Evolutionary conservation across 2,329 filamentous ascomycete species (phyloP).

Genomic region (Albifimbria verrucaria): DNA sequence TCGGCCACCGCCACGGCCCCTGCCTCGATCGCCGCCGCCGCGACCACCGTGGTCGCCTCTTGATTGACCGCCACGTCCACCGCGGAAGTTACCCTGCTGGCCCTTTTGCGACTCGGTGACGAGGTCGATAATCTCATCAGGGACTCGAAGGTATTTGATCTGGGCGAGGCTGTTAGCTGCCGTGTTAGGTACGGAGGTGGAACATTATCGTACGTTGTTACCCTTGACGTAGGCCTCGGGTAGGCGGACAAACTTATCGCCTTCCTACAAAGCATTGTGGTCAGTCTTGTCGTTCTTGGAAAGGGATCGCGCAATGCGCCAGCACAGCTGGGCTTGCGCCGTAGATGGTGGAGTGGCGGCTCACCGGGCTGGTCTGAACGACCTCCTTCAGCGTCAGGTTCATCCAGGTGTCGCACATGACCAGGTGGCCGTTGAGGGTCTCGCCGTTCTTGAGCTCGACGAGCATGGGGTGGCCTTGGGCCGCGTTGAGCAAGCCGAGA

Average conservation of each 20-base stretch:
- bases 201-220: conserved; percentile 94
- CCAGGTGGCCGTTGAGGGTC: conserved; percentile 92
- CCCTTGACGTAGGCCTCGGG: conserved; percentile 95
- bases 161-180: conserved; percentile 32
- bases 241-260: conserved; percentile 88
- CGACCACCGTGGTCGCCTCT: conserved; percentile 56
- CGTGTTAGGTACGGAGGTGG: no score
- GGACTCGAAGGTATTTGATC: conserved; percentile 98
- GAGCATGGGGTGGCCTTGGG: conserved; percentile 96
- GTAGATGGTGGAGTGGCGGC: conserved; percentile 14
- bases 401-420: conserved; percentile 99
- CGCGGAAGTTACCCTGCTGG: conserved; percentile 60
- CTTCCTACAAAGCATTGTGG: conserved; percentile 54
- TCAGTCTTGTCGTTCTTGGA: background rate
- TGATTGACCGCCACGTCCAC: conserved; percentile 58
- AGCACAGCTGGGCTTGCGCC: no score
- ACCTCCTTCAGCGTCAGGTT: conserved; percentile 97
- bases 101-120: conserved; percentile 89
- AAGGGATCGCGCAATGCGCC: no score
- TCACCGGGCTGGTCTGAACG: conserved; percentile 84
- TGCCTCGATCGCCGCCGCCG: conserved; percentile 43
- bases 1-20: conserved; percentile 37
- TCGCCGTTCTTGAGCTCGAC: conserved; percentile 97
- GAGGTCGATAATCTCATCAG: conserved; percentile 92
- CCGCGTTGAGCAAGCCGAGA: conserved; percentile 84